Evolutionary conservation across 352 stramenopile species (phyloP), one percentile per base, ranked within the genome.

Genomic region (Pythium biforme): DNA sequence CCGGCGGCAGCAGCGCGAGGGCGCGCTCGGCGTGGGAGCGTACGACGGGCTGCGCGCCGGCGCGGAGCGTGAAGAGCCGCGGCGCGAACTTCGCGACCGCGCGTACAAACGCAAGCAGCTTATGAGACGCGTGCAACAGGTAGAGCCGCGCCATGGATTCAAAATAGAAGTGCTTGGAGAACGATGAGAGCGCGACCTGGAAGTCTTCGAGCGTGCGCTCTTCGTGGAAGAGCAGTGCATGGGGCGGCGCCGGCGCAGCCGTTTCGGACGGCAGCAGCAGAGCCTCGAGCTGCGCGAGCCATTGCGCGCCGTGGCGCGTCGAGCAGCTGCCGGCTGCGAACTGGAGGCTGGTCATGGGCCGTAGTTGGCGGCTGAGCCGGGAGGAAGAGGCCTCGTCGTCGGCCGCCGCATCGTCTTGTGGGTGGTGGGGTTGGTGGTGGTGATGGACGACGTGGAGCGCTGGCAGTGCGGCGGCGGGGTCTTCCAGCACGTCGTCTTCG

Each of bases 121-220:
- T 66, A 17, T 40, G 45, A 6, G 86, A 81, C 43, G 87, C 73
- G 26, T 95, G 81, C 29, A 91, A 64, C n/a, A 90, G 56, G 62
- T 92, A 93, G 58, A 95, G 68, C 1, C 86, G 81, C 31, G 72
- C 76, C 77, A 94, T 88, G 3, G 76, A 89, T 65, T 95, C 86
- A 51, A 95, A 73, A 61, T 95, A 95, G 80, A 94, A 88, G 72
- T 94, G 83, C 68, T 92, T 92, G 39, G 83, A 90, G 51, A 90
- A 92, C 2, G 81, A 90, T 46, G 80, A 89, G 3, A 82, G 73
- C 25, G 76, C 81, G 59, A 78, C 66, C 37, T 80, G 81, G 64
- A 88, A 94, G 60, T 94, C 86, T 2, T 69, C 71, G 20, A 92
- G 68, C 26, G 75, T 54, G 33, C 86, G 81, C 64, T 95, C 86